phyloP scores from a whole-genome alignment of 2,329 filamentous ascomycete species.

The Fusarium bactridioides region DNA sequence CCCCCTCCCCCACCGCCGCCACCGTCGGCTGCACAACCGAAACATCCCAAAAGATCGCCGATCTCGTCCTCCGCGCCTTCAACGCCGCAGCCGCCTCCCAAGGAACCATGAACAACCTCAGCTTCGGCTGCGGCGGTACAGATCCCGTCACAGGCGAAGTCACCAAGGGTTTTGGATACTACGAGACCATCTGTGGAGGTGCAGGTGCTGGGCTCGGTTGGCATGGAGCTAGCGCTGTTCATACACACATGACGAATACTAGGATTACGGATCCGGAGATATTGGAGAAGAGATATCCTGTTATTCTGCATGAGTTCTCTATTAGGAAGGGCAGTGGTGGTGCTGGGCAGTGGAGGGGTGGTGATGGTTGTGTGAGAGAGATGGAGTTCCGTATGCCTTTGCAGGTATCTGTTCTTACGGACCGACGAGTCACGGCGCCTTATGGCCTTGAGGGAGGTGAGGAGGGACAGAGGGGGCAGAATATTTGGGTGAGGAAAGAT shows the following conservation, averaged over 20 bases:
- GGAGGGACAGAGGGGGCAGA: constrained; percentile 72
- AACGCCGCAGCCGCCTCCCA: constrained; percentile 77
- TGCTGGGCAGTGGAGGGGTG: constrained; percentile 71
- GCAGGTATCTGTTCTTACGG: constrained; percentile 80
- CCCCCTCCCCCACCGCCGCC: constrained; percentile 44
- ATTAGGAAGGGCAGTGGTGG: constrained; percentile 58
- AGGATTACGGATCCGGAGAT: constrained; percentile 50
- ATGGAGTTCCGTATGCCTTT: constrained; percentile 83
- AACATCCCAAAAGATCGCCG: constrained; percentile 52
- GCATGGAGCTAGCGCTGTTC: constrained; percentile 43
- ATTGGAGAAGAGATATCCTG: constrained; percentile 47
- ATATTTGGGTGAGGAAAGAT: constrained; percentile 67
- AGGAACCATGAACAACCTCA: constrained; percentile 83
- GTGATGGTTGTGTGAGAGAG: constrained; percentile 78
- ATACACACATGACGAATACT: constrained; percentile 50
- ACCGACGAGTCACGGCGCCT: constrained; percentile 77
- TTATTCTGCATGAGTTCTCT: constrained; percentile 44
- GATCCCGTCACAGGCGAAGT: constrained; percentile 38
- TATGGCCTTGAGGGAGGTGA: constrained; percentile 78
- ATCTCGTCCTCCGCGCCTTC: constrained; percentile 80
- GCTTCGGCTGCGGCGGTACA: constrained; percentile 72
- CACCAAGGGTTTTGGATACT: constrained; percentile 47
- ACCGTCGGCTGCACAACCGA: constrained; percentile 46
- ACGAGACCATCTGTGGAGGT: constrained; percentile 48
- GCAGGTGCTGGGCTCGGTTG: constrained; percentile 43